Evolutionary conservation across 2,329 filamentous ascomycete species (phyloP).

Genomic region (Colletotrichum australisinense): DNA sequence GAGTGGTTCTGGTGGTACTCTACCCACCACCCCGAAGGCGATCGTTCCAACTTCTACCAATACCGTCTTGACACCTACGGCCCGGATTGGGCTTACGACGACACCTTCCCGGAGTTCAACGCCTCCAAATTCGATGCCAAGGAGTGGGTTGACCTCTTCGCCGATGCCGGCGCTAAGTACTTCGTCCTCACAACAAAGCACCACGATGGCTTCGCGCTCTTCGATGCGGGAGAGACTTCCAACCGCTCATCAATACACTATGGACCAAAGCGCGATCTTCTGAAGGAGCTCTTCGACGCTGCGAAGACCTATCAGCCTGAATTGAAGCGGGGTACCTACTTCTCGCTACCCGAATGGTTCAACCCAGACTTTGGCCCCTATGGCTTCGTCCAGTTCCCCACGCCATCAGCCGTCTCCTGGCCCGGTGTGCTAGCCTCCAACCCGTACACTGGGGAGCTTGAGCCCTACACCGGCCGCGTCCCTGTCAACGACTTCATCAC

Average conservation of each 20-base stretch:
- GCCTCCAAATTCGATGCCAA: conserved; percentile 61
- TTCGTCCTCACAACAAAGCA: conserved; percentile 60
- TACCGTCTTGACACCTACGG: conserved; percentile 64
- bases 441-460: conserved; percentile 53
- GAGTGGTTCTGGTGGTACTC: conserved; percentile 64
- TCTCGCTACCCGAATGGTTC: conserved; percentile 62
- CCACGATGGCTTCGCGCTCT: conserved; percentile 59
- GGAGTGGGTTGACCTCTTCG: conserved; percentile 64
- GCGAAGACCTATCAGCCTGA: conserved; percentile 11
- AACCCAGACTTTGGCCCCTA: conserved; percentile 57
- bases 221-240: conserved; percentile 51
- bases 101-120: conserved; percentile 66
- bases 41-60: conserved; percentile 48
- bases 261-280: conserved; percentile 41
- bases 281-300: conserved; percentile 55
- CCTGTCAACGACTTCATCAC: conserved; percentile 53
- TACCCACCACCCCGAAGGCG: conserved; percentile 27
- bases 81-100: conserved; percentile 63
- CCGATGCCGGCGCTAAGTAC: conserved; percentile 62
- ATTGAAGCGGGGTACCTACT: conserved; percentile 55
- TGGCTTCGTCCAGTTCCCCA: conserved; percentile 54
- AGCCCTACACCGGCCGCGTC: conserved; percentile 56
- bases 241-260: conserved; percentile 55
- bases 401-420: conserved; percentile 46
- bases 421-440: conserved; percentile 44